Conservation (phyloP, 192 early-diverging fungal species). For the Jimgerdemannia flammicorona region DNA sequence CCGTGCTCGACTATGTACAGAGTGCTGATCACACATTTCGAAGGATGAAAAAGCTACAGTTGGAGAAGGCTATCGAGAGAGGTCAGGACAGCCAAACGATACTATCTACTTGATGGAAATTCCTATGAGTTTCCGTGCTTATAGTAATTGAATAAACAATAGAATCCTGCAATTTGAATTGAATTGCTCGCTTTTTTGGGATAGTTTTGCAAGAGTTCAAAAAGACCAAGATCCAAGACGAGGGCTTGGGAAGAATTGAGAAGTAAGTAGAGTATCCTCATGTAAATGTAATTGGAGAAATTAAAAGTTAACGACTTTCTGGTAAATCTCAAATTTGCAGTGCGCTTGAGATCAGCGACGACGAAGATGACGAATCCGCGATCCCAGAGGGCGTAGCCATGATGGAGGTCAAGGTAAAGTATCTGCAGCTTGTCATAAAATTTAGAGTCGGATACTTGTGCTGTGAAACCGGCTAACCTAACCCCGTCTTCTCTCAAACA, state of each 20-base stretch:
- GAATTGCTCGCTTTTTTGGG: background rate
- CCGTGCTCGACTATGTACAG: constrained; percentile 30
- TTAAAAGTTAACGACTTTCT: too few relatives aligned
- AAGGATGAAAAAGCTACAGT: constrained; percentile 33
- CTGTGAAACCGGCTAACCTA: background rate
- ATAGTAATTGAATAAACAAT: background rate
- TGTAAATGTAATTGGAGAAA: background rate
- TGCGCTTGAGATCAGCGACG: background rate
- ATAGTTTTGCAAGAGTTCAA: background rate
- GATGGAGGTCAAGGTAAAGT: constrained; percentile 34
- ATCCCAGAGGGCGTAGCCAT: constrained; percentile 13
- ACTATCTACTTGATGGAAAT: background rate
- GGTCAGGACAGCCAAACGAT: constrained; percentile 3
- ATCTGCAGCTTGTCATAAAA: background rate
- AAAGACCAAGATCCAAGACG: background rate
- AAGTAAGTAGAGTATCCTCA: background rate
- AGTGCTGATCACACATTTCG: constrained; percentile 24
- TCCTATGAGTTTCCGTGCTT: too few relatives aligned
- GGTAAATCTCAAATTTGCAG: background rate
- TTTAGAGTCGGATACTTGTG: background rate
- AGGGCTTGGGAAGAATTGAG: background rate
- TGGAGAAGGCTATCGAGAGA: constrained; percentile 31
- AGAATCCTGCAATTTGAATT: background rate
- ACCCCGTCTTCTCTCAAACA: background rate
- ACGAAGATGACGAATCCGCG: background rate